Conservation (phyloP, 495 filamentous ascomycete genomes). For the Daldinia childiae region DNA sequence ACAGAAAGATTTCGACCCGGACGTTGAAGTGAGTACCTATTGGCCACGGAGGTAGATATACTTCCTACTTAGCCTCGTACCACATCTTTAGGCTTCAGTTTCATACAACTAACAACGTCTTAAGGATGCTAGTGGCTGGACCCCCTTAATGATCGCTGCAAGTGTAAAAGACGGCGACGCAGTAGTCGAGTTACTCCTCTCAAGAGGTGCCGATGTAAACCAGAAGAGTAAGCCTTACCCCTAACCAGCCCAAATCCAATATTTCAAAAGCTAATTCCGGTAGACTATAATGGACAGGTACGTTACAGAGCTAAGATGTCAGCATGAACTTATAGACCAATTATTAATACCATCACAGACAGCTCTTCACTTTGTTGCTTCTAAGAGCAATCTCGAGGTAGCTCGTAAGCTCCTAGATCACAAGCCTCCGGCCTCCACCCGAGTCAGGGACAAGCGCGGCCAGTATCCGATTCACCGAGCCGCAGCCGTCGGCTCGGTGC, state of each 20-base stretch:
- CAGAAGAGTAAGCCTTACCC: slow-evolving; percentile 68
- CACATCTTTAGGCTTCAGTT: background rate
- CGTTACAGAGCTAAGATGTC: slow-evolving; percentile 10
- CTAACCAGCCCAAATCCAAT: background rate
- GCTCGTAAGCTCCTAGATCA: slow-evolving; percentile 79
- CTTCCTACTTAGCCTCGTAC: no score
- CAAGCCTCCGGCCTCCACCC: slow-evolving; percentile 76
- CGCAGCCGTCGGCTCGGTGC: slow-evolving; percentile 85
- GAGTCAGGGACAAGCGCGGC: slow-evolving; percentile 82
- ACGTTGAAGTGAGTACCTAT: slow-evolving; percentile 71
- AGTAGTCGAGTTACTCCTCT: slow-evolving; percentile 76
- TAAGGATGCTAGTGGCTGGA: slow-evolving; percentile 91
- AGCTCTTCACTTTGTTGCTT: slow-evolving; percentile 89
- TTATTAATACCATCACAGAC: slow-evolving; percentile 61
- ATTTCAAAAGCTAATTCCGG: slow-evolving; percentile 17
- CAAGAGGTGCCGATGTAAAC: slow-evolving; percentile 84
- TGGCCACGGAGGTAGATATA: no score
- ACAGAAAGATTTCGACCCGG: slow-evolving; percentile 81
- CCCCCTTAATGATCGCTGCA: slow-evolving; percentile 91
- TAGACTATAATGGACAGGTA: slow-evolving; percentile 68
- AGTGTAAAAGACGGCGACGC: slow-evolving; percentile 77
- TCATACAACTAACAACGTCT: background rate
- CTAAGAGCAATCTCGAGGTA: slow-evolving; percentile 83
- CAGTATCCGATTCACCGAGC: slow-evolving; percentile 92
- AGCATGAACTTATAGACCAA: background rate